Evolutionary conservation across 768 basidiomycete genomes (phyloP).

Genomic region (Calocybe indica): DNA sequence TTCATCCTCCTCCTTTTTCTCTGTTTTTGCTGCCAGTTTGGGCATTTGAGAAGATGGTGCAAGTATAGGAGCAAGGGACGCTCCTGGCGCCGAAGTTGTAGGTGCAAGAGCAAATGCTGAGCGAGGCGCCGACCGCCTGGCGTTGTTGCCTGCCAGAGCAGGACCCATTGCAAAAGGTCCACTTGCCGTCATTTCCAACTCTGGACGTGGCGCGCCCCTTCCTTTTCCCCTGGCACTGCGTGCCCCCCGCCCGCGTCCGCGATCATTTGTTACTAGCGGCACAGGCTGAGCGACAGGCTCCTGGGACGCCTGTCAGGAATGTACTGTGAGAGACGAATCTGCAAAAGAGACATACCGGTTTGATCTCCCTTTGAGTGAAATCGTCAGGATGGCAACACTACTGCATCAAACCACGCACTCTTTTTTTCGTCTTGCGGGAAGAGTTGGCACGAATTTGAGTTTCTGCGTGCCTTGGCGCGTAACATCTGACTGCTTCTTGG

Average conservation of each 20-base stretch:
- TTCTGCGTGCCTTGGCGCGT: slow-evolving; percentile 71
- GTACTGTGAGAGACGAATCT: slow-evolving; percentile 5
- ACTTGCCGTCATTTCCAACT: slow-evolving; percentile 75
- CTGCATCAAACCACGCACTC: slow-evolving; percentile 46
- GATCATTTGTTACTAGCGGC: slow-evolving; percentile 15
- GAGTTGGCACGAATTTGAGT: slow-evolving; percentile 75
- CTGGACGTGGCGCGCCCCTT: slow-evolving; percentile 43
- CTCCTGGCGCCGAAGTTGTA: slow-evolving; percentile 36
- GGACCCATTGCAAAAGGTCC: slow-evolving; percentile 89
- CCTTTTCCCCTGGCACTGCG: slow-evolving; percentile 51
- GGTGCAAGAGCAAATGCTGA: slow-evolving; percentile 53
- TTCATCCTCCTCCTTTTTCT: slow-evolving; percentile 39
- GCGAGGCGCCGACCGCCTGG: slow-evolving; percentile 45
- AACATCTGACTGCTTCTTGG: slow-evolving; percentile 65
- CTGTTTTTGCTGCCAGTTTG: slow-evolving; percentile 22
- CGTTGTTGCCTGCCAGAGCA: slow-evolving; percentile 53
- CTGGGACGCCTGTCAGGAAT: slow-evolving; percentile 42
- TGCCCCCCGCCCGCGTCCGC: slow-evolving; percentile 41
- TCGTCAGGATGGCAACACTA: slow-evolving; percentile 2
- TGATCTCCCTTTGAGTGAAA: slow-evolving; percentile 46
- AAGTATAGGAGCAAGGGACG: slow-evolving; percentile 41
- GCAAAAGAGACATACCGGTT: slow-evolving; percentile 41
- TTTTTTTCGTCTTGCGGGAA: slow-evolving; percentile 73
- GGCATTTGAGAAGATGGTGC: slow-evolving; percentile 41
- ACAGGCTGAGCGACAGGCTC: slow-evolving; percentile 12